Percentiles rank a stretch among this genome's conserved stretches.
These are phyloP conservation scores for Talaromyces sp. DNA, from an alignment of 2,329 filamentous ascomycete genomes.

Conservation along the genomic window DNA sequence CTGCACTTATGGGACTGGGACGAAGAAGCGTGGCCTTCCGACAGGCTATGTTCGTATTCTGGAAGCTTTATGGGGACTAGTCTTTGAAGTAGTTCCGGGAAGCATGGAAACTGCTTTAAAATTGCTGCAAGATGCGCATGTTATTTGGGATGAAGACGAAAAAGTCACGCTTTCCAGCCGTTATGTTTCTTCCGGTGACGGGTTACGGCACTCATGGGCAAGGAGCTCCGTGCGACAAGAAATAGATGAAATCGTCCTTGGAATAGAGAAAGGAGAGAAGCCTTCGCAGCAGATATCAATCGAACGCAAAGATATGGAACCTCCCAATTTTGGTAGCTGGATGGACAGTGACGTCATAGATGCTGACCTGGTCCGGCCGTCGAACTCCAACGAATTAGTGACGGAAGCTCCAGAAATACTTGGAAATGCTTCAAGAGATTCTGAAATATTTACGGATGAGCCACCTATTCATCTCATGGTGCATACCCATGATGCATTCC, in stretches of 20 bases:
- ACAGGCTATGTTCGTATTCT: constrained; percentile 3
- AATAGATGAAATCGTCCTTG: background rate
- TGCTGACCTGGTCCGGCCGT: background rate
- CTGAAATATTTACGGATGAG: background rate
- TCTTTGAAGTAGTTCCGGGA: background rate
- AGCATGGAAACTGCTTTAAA: background rate
- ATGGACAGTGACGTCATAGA: background rate
- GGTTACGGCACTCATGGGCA: background rate
- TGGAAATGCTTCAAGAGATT: background rate
- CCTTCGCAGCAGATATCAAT: background rate
- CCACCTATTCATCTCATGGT: background rate
- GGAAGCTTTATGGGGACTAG: constrained; percentile 1
- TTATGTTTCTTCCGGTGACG: background rate
- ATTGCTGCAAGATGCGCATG: background rate
- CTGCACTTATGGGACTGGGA: background rate
- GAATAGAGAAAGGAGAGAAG: background rate
- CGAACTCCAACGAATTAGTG: background rate
- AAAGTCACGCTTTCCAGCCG: background rate
- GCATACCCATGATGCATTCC: background rate
- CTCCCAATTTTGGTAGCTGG: background rate
- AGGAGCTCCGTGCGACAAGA: background rate
- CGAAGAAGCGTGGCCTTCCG: constrained; percentile 5
- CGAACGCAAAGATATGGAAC: background rate
- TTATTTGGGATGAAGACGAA: background rate
- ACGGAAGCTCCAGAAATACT: background rate